Conservation (phyloP, 208 protist genomes). For the Trypanosoma avium region DNA sequence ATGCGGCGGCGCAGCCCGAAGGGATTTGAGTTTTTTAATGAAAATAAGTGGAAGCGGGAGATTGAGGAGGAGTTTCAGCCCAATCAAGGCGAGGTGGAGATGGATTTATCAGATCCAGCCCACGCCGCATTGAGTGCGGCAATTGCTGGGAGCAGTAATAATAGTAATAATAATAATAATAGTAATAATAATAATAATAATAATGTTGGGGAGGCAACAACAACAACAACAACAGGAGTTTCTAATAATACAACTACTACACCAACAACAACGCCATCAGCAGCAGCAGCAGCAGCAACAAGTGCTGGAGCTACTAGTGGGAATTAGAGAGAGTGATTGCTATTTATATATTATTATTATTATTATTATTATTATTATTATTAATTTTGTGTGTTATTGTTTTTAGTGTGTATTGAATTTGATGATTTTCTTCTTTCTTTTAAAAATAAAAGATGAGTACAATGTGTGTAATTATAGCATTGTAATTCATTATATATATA, state of each 20-base stretch:
- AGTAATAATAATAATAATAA: not conserved
- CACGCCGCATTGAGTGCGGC: slow-evolving; percentile 40
- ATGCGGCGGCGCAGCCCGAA: slow-evolving; percentile 27
- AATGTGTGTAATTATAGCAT: no score
- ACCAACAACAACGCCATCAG: slow-evolving; percentile 39
- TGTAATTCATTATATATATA: not conserved
- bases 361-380: no score
- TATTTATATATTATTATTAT: no score
- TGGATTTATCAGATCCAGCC: slow-evolving; percentile 38
- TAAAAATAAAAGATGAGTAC: no score
- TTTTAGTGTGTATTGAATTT: no score
- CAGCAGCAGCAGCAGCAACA: slow-evolving; percentile 17
- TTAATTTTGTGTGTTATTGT: no score
- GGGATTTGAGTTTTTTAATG: slow-evolving; percentile 65
- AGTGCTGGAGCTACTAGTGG: not conserved
- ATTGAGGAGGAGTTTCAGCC: slow-evolving; percentile 47
- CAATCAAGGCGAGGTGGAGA: slow-evolving; percentile 46
- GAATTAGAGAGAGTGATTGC: not conserved
- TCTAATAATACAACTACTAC: slow-evolving; percentile 27
- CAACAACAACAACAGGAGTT: no score
- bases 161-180: not conserved
- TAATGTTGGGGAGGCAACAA: not conserved
- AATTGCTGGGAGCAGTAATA: slow-evolving; percentile 1
- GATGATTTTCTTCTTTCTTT: no score
- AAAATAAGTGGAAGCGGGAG: slow-evolving; percentile 60